Base-by-base conservation (phyloP, 78 protist genomes). In the Dictyostelium firmibasis region DNA sequence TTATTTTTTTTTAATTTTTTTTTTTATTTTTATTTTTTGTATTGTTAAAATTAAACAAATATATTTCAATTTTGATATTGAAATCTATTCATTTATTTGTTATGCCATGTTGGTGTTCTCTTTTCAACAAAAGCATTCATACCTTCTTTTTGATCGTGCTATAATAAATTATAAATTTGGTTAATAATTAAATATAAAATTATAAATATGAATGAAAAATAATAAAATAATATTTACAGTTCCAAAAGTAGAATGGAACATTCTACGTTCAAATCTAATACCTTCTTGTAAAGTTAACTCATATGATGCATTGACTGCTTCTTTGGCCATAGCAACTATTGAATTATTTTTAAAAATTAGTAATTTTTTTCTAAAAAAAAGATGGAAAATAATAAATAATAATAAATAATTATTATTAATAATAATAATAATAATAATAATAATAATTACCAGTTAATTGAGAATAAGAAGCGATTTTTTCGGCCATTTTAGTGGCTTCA, bases 111-210 rank as follows among this genome's bases (percentile, higher is more conserved):
- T 38, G 99, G 96, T 13, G 13, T 53, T 47, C 99, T 87, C 93
- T 98, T 97, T 86, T 97, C 99, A 47, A 82, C 96, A 76, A 98
- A 98, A 6, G 99, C 99, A 43, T 31, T 43, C 99, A 98, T 98
- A 85, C 99, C 99, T 83, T 98, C 99, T 96, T 93, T 97, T 86
- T 98, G 98, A 43, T 98, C 99, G 3, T 83, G 84, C 97, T 96
- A 50, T 31, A 77, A 0, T n/a, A 29, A 38, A 41, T 6, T 31
- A 77, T 36, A 36, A 41, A 23, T 31, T 18, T 38, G 10, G 60
- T 38, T 29, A 72, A 18, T 16, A 8, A 70, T 70, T 44, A 69
- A 13, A 36, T 75, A 36, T 35, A 75, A n/a, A n/a, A n/a, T n/a
- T n/a, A n/a, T 36, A 0, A 3, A 76, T 76, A 31, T 38, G 23